phyloP scores from a whole-genome alignment of 2,329 filamentous ascomycete species.

The Fusarium ambrosium region DNA sequence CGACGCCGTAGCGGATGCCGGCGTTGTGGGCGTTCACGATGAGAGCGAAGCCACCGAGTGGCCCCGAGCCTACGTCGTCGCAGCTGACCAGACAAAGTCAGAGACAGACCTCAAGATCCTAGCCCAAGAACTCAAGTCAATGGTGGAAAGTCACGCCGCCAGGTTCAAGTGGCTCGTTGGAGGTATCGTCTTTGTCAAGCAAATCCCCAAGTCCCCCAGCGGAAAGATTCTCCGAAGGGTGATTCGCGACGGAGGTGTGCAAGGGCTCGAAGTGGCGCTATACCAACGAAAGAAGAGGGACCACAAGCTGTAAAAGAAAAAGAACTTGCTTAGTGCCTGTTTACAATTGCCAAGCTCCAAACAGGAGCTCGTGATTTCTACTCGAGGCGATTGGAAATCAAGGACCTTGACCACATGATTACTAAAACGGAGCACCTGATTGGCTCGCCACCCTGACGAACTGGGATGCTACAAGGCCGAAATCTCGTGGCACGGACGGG shows the following conservation, averaged over 20 bases:
- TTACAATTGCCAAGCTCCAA: background rate
- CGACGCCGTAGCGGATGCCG: constrained; percentile 70
- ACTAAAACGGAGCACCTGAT: constrained; percentile 51
- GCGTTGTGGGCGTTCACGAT: constrained; percentile 71
- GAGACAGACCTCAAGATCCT: constrained; percentile 59
- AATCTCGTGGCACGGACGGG: constrained; percentile 13
- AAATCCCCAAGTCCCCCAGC: constrained; percentile 78
- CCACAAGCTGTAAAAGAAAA: constrained; percentile 31
- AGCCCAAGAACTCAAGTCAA: constrained; percentile 67
- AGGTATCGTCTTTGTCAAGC: constrained; percentile 76
- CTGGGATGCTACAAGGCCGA: constrained; percentile 4
- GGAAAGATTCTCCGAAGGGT: constrained; percentile 63
- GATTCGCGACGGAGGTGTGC: constrained; percentile 57
- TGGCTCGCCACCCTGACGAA: constrained; percentile 34
- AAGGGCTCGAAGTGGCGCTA: constrained; percentile 47
- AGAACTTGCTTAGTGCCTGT: background rate
- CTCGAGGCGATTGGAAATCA: constrained; percentile 6
- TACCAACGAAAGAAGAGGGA: constrained; percentile 46
- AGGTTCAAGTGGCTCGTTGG: constrained; percentile 77
- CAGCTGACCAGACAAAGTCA: constrained; percentile 40
- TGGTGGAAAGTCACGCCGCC: constrained; percentile 71
- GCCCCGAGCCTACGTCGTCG: constrained; percentile 73
- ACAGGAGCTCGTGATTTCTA: constrained; percentile 17
- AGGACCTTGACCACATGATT: constrained; percentile 45
- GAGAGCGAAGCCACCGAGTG: constrained; percentile 71